phyloP scores from a whole-genome alignment of 148 eudicot genomes.

The Chenopodium suecicum region DNA sequence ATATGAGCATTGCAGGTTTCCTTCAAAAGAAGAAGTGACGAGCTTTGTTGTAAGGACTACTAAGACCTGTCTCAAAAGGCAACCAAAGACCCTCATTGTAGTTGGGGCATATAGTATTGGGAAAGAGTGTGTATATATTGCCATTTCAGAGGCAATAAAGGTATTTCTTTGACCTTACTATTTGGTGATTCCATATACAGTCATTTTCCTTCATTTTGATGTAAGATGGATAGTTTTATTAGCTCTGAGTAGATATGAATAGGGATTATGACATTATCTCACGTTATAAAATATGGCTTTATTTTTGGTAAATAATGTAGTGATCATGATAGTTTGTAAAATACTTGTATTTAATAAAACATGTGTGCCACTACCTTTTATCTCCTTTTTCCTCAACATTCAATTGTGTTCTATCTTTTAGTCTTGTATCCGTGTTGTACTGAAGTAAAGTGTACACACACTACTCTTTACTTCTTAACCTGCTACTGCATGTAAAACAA shows the following conservation, averaged over 20 bases:
- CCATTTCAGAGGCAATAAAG: constrained; percentile 60
- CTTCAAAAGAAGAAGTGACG: constrained; percentile 59
- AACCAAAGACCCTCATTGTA: constrained; percentile 55
- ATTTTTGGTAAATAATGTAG: not conserved
- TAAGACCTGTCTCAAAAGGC: constrained; percentile 40
- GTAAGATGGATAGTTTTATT: constrained; percentile 1
- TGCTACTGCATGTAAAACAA: too few relatives aligned
- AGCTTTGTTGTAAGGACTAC: constrained; percentile 48
- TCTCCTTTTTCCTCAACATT: too few relatives aligned
- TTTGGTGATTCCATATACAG: not conserved
- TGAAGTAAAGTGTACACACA: too few relatives aligned
- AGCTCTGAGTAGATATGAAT: not conserved
- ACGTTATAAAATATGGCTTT: not conserved
- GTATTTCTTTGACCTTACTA: constrained; percentile 23
- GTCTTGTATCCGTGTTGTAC: too few relatives aligned
- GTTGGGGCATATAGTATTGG: constrained; percentile 79
- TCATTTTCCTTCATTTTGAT: not conserved
- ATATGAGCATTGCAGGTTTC: constrained; percentile 41
- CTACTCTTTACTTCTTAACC: too few relatives aligned
- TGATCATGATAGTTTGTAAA: not conserved
- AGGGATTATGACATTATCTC: not conserved
- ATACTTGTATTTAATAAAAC: not conserved
- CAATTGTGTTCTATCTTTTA: too few relatives aligned
- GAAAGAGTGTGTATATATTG: constrained; percentile 64
- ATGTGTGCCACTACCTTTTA: not conserved